Evolutionary conservation across 805 yeast species (phyloP), one percentile per base, ranked within the genome.

Genomic region (Yamadazyma insecticola): DNA sequence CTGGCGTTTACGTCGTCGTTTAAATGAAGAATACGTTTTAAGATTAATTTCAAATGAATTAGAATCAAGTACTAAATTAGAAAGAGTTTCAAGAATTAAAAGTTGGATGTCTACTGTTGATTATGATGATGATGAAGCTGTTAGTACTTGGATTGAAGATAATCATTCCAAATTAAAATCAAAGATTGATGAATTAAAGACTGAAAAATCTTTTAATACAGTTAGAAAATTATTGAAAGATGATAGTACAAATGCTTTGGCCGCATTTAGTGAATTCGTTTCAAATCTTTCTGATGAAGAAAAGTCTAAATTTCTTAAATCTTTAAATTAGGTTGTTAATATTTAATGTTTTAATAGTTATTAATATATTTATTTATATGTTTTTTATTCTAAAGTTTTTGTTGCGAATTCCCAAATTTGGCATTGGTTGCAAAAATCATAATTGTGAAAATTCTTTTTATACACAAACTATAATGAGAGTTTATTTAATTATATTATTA

Each of bases 1-100:
- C 92, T 92, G 98, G 98, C 81, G 99, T 63, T 76, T 87, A 40
- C 85, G 97, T 68, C 82, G 98, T 66, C 86, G 96, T 60, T 70
- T 92, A 60, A 81, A 84, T 55, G 98, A 92, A 64, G 95, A 86
- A 60, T 86, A 87, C 61, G 68, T 90, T 55, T 67, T 87, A 57
- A 78, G 74, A 59, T 74, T 83, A 53, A 74, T 89, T 45, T 75
- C 77, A 32, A 78, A 75, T 36, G 80, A 76, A 37, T 57, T 83
- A 35, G 53, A 55, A 21, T 67, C 77, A 30, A 71, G 81, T 14
- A 67, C 75, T 13, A 78, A 89, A 59, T 69, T 88, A 38, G 96
- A 89, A 61, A 79, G 81, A 63, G 76, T 81, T 38, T 85, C 96
- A 20, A 77, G 95, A 67, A 67, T 89, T 51, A 83, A 81, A 72